Evolutionary conservation across 2,329 filamentous ascomycete genomes (phyloP).

Genomic region (Alternaria dauci): DNA sequence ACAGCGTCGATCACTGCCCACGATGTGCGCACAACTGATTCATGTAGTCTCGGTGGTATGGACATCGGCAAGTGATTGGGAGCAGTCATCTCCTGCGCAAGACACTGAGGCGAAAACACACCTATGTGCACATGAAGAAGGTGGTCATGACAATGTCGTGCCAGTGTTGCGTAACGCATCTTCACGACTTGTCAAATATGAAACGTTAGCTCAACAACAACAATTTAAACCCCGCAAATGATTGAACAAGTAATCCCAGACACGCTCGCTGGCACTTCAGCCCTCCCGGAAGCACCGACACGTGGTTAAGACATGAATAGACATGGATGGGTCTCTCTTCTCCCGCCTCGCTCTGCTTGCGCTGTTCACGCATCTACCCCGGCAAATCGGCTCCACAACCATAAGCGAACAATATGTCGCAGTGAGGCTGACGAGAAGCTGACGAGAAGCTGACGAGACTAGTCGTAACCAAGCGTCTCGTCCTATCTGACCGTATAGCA

Average conservation of each 20-base stretch:
- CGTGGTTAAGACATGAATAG: constrained; percentile 1
- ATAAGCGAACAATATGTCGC: background rate
- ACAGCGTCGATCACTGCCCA: constrained; percentile 3
- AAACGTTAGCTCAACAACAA: background rate
- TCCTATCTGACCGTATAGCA: background rate
- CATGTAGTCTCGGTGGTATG: constrained; percentile 1
- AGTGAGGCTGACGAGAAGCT: background rate
- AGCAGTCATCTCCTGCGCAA: background rate
- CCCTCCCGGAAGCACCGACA: background rate
- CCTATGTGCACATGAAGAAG: background rate
- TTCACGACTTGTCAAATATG: constrained; percentile 1
- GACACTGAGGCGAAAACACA: background rate
- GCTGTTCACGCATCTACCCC: constrained; percentile 1
- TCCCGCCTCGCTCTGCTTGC: background rate
- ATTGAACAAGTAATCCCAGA: background rate
- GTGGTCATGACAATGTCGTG: background rate
- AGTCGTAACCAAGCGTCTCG: background rate
- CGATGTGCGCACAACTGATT: background rate
- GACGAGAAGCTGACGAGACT: background rate
- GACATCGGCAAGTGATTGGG: background rate
- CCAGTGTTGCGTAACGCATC: background rate
- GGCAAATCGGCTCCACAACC: background rate
- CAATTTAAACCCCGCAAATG: background rate
- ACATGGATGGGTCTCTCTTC: background rate
- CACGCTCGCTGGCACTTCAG: background rate